Conservation (phyloP, 306 rosid species). For the Citrullus colocynthis region DNA sequence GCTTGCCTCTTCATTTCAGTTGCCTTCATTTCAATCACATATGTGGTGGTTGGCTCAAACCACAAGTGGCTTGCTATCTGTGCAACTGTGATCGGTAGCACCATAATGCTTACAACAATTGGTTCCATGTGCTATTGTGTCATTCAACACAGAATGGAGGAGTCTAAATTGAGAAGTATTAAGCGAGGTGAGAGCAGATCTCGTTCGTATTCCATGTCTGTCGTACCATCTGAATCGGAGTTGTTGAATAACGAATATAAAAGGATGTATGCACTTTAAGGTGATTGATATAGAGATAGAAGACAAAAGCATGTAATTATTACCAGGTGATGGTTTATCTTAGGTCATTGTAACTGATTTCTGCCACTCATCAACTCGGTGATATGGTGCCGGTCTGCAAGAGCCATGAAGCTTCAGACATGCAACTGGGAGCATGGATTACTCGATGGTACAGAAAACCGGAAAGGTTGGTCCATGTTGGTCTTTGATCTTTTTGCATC, state of each 20-base stretch:
- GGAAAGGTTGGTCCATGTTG: neutral
- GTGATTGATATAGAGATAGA: neutral
- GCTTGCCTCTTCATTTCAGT: constrained; percentile 90
- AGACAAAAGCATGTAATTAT: neutral
- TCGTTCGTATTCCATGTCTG: constrained; percentile 56
- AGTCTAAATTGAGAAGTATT: constrained; percentile 46
- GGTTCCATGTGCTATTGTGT: constrained; percentile 97
- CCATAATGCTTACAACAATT: constrained; percentile 87
- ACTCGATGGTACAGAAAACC: neutral
- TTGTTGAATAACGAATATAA: constrained; percentile 71
- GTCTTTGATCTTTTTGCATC: neutral
- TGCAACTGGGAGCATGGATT: neutral
- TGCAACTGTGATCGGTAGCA: constrained; percentile 69
- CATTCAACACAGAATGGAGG: constrained; percentile 75
- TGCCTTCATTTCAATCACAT: constrained; percentile 85
- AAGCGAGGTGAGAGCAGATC: constrained; percentile 41
- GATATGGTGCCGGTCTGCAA: neutral
- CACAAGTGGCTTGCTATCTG: constrained; percentile 75
- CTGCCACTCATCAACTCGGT: neutral
- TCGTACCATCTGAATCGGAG: constrained; percentile 59
- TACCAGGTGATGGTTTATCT: neutral
- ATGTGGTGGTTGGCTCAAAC: constrained; percentile 74
- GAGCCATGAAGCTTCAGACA: neutral
- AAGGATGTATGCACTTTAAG: constrained; percentile 88
- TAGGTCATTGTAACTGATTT: neutral